These are phyloP conservation scores for Saccharomyces hybrid DNA, from an alignment of 1,139 yeast genomes.

Conservation along the genomic window DNA sequence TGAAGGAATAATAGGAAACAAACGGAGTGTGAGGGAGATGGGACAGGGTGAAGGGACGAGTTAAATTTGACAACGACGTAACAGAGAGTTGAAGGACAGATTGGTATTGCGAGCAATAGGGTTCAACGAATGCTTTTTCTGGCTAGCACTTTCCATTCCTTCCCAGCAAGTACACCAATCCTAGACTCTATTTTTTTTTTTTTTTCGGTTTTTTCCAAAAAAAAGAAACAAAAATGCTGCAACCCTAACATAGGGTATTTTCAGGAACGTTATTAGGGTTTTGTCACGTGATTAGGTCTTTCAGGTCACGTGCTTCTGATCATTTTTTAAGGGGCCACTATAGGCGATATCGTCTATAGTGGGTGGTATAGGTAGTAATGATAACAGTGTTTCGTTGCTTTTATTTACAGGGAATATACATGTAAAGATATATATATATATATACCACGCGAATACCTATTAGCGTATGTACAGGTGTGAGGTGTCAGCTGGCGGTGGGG, in stretches of 20 bases:
- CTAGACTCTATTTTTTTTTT: neutral
- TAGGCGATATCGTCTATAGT: conserved; percentile 11
- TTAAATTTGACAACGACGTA: neutral
- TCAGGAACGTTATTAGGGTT: neutral
- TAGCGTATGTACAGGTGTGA: neutral
- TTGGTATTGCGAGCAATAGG: neutral
- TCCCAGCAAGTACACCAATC: neutral
- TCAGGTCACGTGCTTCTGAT: neutral
- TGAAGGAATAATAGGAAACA: neutral
- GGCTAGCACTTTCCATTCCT: neutral
- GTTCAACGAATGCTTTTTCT: neutral
- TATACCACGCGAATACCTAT: neutral
- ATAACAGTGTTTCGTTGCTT: neutral
- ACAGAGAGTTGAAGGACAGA: neutral
- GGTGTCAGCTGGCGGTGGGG: neutral
- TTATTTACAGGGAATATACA: neutral
- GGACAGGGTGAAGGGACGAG: neutral
- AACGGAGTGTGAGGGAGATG: neutral
- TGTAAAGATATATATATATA: neutral
- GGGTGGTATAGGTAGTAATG: conserved; percentile 12
- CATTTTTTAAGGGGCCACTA: neutral
- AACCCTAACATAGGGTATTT: neutral
- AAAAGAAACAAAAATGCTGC: neutral
- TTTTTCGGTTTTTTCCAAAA: neutral
- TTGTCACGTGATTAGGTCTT: neutral